Evolutionary conservation across 164 flowering plant genomes (phyloP).

Genomic region (Piper longum): DNA sequence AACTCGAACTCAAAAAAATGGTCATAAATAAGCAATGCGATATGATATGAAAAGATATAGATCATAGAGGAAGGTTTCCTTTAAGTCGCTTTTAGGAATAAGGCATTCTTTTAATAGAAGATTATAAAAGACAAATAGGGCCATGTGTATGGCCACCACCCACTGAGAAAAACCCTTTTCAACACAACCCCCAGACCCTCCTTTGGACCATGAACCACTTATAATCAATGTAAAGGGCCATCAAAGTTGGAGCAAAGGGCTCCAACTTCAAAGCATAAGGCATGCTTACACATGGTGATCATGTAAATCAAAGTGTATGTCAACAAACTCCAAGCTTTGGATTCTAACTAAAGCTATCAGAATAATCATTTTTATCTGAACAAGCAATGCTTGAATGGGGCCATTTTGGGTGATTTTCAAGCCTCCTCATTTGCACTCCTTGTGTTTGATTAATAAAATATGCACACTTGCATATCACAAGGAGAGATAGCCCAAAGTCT

Average conservation of each 20-base stretch:
- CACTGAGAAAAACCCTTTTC: neutral
- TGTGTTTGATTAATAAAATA: neutral
- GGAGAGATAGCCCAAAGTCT: neutral
- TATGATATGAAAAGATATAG: no score
- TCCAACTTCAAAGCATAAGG: neutral
- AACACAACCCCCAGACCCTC: neutral
- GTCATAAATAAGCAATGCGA: no score
- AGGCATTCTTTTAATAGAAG: no score
- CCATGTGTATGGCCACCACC: neutral
- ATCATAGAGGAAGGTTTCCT: no score
- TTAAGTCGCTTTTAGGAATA: no score
- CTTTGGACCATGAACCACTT: neutral
- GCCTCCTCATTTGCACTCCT: neutral
- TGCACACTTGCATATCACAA: neutral
- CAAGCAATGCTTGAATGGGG: neutral
- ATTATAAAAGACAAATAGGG: no score
- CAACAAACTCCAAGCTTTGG: slow-evolving; percentile 21
- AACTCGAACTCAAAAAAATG: no score
- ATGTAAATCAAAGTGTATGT: neutral
- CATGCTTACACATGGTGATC: neutral
- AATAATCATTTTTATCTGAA: neutral
- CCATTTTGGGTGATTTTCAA: neutral
- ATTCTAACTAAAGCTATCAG: slow-evolving; percentile 25
- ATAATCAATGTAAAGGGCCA: neutral
- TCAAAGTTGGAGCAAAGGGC: neutral